Evolutionary conservation across 2,329 filamentous ascomycete genomes (phyloP), one percentile per base, ranked within the genome.

Genomic region (Pseudogymnoascus pannorum): DNA sequence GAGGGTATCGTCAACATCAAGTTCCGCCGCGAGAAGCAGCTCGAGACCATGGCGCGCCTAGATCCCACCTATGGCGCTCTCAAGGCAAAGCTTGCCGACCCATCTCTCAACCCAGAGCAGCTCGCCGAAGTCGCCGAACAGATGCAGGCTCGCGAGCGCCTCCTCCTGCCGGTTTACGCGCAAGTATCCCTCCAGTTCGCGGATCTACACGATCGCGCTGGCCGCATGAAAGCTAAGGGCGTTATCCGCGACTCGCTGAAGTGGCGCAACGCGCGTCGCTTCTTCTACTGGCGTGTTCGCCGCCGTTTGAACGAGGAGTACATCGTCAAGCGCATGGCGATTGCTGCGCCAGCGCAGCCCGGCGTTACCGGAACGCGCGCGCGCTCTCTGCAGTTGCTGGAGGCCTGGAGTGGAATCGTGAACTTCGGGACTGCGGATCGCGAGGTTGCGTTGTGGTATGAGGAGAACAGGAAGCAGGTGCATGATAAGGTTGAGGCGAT

Each of bases 201-300:
- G 63, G 94, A 99, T 75, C 83, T 99, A 58, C 94, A 99, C 79
- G 94, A 99, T 76, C 92, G 94, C 54, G 88, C 94, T 44, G 94
- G 92, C 63, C 91, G 94, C 77, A 99, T 99, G 94, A 86, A 96
- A 80, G 94, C 94, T 76, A 99, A 99, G 87, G 89, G 92, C 65
- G 87, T 89, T 62, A 96, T 99, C 71, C 91, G 94, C 65, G 84
- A 89, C 69, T 79, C 86, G 11, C 82, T 99, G 40, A 84, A 88
- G 71, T 97, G 93, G 94, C 81, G 85, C 74, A 89, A 96, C 69
- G 87, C 93, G 8, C 88, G 94, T 67, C 88, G 93, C 72, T 97
- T 94, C 90, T 97, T 99, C 83, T 99, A 97, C 88, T 99, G 95
- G 94, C 93, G 94, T 77, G 87, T 97, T 65, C 92, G 95, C 76